Evolutionary conservation across 31 red algal genomes (phyloP).

Genomic region (Porphyra umbilicalis): DNA sequence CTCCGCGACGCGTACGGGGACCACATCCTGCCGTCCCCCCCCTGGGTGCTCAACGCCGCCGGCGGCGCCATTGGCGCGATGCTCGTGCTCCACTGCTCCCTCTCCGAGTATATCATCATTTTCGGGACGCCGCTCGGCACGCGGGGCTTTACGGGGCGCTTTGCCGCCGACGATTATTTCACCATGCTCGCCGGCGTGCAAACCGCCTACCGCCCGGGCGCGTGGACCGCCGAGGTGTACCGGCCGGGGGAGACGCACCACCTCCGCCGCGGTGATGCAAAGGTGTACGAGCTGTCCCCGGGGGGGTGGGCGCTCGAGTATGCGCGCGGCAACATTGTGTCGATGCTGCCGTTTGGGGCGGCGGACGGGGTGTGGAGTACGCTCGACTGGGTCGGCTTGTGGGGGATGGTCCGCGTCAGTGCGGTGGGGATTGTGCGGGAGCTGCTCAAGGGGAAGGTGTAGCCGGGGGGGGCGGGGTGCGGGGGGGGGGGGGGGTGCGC

Average conservation of each 20-base stretch:
- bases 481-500: no score
- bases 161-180: slow-evolving; percentile 66
- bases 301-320: slow-evolving; percentile 78
- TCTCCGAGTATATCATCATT: slow-evolving; percentile 68
- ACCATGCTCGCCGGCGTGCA: slow-evolving; percentile 66
- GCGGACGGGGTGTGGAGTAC: slow-evolving; percentile 61
- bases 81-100: slow-evolving; percentile 49
- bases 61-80: slow-evolving; percentile 77
- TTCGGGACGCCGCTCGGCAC: slow-evolving; percentile 74
- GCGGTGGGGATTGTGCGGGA: slow-evolving; percentile 22
- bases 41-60: slow-evolving; percentile 73
- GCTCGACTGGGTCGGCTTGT: slow-evolving; percentile 40
- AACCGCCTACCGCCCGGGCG: slow-evolving; percentile 37
- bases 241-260: slow-evolving; percentile 50
- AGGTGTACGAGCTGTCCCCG: slow-evolving; percentile 42
- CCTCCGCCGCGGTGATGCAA: slow-evolving; percentile 22
- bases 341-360: slow-evolving; percentile 69
- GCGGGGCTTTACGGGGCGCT: slow-evolving; percentile 50
- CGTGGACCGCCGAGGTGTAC: slow-evolving; percentile 35
- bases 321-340: slow-evolving; percentile 72
- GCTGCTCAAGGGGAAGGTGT: slow-evolving; percentile 18
- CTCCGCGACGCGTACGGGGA: slow-evolving; percentile 18
- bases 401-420: slow-evolving; percentile 30
- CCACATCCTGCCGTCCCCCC: slow-evolving; percentile 32
- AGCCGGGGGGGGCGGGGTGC: no score